A percentile compares a stretch with the other conserved stretches of the same genome.
Conservation (phyloP, 1,284 basidiomycete species). For the Fomes fomentarius region DNA sequence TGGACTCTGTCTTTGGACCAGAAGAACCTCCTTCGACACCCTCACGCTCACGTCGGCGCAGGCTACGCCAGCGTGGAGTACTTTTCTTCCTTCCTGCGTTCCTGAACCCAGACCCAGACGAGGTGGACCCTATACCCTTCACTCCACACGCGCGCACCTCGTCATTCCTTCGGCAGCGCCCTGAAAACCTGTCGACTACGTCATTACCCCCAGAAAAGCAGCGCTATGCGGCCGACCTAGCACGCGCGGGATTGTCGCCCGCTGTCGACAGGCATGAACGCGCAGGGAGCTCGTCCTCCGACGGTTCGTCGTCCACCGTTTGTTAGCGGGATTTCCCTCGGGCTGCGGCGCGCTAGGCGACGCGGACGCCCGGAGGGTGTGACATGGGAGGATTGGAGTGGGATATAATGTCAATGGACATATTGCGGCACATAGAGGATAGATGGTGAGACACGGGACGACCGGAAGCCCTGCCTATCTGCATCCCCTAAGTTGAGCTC, state of each 20-base stretch:
- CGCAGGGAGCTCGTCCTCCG: slow-evolving; percentile 22
- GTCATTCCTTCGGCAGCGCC: slow-evolving; percentile 26
- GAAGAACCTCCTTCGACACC: slow-evolving; percentile 36
- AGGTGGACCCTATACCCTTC: slow-evolving; percentile 32
- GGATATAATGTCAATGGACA: neutral
- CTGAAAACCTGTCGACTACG: slow-evolving; percentile 11
- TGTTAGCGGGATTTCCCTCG: slow-evolving; percentile 9
- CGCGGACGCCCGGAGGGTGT: slow-evolving; percentile 1
- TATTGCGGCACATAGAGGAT: neutral
- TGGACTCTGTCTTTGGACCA: slow-evolving; percentile 45
- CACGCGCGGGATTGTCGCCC: slow-evolving; percentile 24
- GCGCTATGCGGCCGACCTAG: slow-evolving; percentile 34
- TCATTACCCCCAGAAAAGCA: slow-evolving; percentile 41
- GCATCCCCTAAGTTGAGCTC: neutral
- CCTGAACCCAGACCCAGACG: slow-evolving; percentile 58
- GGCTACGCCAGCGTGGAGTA: slow-evolving; percentile 60
- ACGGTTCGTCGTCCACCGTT: slow-evolving; percentile 19
- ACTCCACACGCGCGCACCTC: slow-evolving; percentile 35
- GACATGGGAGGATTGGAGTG: neutral
- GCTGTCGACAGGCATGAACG: slow-evolving; percentile 10
- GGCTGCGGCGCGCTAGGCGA: slow-evolving; percentile 13
- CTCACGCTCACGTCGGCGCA: slow-evolving; percentile 49
- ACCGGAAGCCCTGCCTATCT: neutral
- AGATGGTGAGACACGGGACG: slow-evolving; percentile 1
- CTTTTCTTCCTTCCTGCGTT: slow-evolving; percentile 85